A percentile compares a stretch with the other conserved stretches of the same genome.
These are phyloP conservation scores for Cladosporium sp. DNA, from an alignment of 2,329 filamentous ascomycete species.

Conservation along the genomic window DNA sequence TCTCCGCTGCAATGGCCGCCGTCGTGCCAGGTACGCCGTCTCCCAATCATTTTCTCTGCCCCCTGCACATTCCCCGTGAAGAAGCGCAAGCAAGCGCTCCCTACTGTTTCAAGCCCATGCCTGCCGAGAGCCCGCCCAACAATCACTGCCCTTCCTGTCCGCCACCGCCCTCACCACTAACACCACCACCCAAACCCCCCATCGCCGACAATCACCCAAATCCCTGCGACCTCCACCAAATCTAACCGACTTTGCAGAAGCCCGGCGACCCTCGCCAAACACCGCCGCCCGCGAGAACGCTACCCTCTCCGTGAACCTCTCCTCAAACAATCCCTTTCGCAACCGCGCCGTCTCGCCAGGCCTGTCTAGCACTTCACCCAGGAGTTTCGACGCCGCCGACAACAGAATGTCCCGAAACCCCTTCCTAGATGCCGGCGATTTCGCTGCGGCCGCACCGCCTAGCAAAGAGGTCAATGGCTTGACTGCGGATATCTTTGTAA, in stretches of 20 bases:
- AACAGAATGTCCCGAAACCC: conserved; percentile 64
- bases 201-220: background rate
- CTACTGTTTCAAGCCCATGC: conserved; percentile 13
- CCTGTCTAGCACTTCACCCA: conserved; percentile 31
- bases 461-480: conserved; percentile 37
- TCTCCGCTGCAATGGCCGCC: conserved; percentile 3
- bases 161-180: background rate
- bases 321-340: conserved; percentile 74
- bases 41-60: background rate
- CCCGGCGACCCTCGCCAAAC: conserved; percentile 32
- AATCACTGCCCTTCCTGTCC: conserved; percentile 1
- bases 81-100: conserved; percentile 9
- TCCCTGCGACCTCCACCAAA: background rate
- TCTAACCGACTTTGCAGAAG: background rate
- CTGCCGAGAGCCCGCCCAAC: conserved; percentile 6
- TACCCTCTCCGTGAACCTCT: conserved; percentile 57
- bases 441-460: conserved; percentile 10
- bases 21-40: conserved; percentile 12
- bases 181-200: background rate
- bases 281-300: conserved; percentile 42
- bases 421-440: conserved; percentile 53
- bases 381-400: conserved; percentile 15
- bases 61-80: conserved; percentile 12
- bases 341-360: conserved; percentile 62
- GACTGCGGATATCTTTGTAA: conserved; percentile 71